These are phyloP conservation scores for Ulmus americana DNA, from an alignment of 331 rosid species.

Conservation along the genomic window DNA sequence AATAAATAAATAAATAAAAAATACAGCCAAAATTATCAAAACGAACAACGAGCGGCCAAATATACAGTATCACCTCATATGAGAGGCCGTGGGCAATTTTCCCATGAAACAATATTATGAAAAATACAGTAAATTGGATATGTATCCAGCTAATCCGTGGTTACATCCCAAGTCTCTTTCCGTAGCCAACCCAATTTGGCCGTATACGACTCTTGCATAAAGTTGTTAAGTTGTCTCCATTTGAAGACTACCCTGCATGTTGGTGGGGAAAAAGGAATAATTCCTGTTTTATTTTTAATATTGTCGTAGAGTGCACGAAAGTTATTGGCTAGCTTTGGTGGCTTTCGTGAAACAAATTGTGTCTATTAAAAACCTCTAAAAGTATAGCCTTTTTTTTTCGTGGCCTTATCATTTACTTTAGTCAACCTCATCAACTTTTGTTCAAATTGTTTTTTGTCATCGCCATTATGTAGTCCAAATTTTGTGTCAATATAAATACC, in stretches of 20 bases:
- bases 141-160: not conserved
- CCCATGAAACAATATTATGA: no score
- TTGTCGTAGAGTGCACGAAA: constrained; percentile 15
- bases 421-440: not conserved
- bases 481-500: not conserved
- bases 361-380: not conserved
- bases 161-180: not conserved
- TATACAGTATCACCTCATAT: no score
- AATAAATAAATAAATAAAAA: no score
- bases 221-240: not conserved
- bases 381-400: not conserved
- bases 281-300: not conserved
- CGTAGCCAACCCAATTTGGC: not conserved
- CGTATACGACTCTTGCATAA: not conserved
- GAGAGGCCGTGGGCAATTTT: no score
- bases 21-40: no score
- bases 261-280: not conserved
- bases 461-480: not conserved
- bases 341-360: not conserved
- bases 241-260: not conserved
- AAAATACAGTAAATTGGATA: no score
- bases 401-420: not conserved
- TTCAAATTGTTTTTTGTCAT: not conserved
- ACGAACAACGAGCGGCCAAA: no score
- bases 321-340: not conserved